phyloP scores from a whole-genome alignment of 2,329 filamentous ascomycete genomes.

The Thielaviopsis populi region DNA sequence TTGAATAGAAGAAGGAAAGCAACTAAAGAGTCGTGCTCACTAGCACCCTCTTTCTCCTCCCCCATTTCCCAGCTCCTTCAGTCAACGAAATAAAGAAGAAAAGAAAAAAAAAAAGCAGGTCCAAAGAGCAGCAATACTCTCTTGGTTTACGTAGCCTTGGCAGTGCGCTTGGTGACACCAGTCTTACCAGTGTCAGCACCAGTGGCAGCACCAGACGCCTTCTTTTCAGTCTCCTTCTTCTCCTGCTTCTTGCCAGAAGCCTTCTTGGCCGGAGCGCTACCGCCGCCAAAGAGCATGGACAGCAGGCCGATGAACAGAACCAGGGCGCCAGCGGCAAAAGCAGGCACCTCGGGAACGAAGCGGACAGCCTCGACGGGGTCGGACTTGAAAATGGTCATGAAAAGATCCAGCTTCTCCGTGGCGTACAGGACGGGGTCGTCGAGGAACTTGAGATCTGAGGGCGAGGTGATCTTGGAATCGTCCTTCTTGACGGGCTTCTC shows the following conservation, averaged over 20 bases:
- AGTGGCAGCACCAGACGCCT: conserved; percentile 39
- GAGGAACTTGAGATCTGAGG: conserved; percentile 68
- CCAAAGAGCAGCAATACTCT: background rate
- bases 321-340: conserved; percentile 55
- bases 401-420: conserved; percentile 86
- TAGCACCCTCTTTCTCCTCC: background rate
- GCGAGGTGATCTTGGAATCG: conserved; percentile 43
- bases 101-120: background rate
- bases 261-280: conserved; percentile 59
- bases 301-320: conserved; percentile 58
- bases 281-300: conserved; percentile 48
- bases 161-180: conserved; percentile 48
- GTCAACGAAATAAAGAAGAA: background rate
- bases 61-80: background rate
- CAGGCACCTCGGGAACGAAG: conserved; percentile 83
- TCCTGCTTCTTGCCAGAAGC: conserved; percentile 58
- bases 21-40: background rate
- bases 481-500: conserved; percentile 58
- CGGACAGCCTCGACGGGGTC: conserved; percentile 74
- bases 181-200: conserved; percentile 62
- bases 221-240: conserved; percentile 42
- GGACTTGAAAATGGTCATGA: conserved; percentile 66
- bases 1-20: conserved; percentile 3
- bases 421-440: conserved; percentile 80
- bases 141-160: conserved; percentile 27